Evolutionary conservation across 768 basidiomycete species (phyloP), one percentile per base, ranked within the genome.

Genomic region (Pilatotrama ljubarskyi): DNA sequence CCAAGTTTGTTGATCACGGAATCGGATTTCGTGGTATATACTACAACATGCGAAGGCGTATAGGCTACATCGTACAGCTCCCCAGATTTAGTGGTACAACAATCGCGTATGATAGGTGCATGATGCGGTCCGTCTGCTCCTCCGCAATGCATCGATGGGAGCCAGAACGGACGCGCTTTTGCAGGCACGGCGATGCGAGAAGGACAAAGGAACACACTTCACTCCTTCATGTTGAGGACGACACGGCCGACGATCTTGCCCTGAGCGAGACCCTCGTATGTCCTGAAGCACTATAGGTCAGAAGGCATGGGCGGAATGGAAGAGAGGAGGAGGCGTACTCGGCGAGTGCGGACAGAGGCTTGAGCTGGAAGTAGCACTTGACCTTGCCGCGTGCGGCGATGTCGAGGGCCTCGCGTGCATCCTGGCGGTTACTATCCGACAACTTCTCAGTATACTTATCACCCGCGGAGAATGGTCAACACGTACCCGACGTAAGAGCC

Each of bases 341-440:
- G 36, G 77, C 71, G 42, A 91, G 79, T 3, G 84, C 81, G 0
- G 73, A 66, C 36, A 92, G 74, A 0, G 76, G 76, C 70, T 75
- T 80, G 49, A 75, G 49, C 41, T 63, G 70, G 63, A 77, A 88
- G 64, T 77, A 77, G 58, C 84, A 84, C 69, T 84, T 88, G 54
- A 93, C 88, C 52, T 83, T 82, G 14, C 90, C 91, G 35, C 76
- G 69, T 0, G 86, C 81, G 0, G 91, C 93, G 48, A 95, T 86
- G 2, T 84, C 82, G 43, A 95, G 74, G 0, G 94, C 90, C 72
- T 96, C 93, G 10, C 81, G 72, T 2, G 92, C 85, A 68, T 95
- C 94, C 72, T 93, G 91, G 38, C 90, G 83, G 73, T 92, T 93
- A 1, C 90, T 85, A 14, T 80, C 77, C 55, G 79, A 81, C 2